Conservation (phyloP, 768 basidiomycete genomes). For the Hygrophorus pudorinus region DNA sequence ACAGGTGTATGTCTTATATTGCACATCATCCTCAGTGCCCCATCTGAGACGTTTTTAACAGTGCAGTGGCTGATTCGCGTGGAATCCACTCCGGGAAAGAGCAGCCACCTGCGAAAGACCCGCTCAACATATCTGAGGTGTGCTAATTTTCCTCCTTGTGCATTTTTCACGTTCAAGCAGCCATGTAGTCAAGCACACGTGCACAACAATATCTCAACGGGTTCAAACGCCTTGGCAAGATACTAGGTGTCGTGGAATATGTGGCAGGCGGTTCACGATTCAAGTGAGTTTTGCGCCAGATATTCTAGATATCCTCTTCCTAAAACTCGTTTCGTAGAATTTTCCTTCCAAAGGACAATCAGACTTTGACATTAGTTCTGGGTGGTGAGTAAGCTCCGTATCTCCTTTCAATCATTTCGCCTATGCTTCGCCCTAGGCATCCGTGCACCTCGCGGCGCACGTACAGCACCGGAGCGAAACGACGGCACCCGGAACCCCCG, state of each 20-base stretch:
- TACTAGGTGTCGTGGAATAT: slow-evolving; percentile 85
- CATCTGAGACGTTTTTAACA: slow-evolving; percentile 21
- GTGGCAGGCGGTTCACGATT: slow-evolving; percentile 92
- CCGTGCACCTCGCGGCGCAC: slow-evolving; percentile 68
- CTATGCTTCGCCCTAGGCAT: slow-evolving; percentile 44
- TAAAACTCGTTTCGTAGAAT: slow-evolving; percentile 37
- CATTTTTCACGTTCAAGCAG: slow-evolving; percentile 5
- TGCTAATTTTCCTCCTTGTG: background rate
- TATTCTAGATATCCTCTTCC: background rate
- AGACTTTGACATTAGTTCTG: slow-evolving; percentile 86
- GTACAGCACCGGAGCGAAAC: slow-evolving; percentile 70
- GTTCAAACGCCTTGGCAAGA: slow-evolving; percentile 82
- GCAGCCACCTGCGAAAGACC: slow-evolving; percentile 61
- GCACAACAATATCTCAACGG: slow-evolving; percentile 83
- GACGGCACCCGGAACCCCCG: slow-evolving; percentile 70
- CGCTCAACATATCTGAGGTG: slow-evolving; percentile 91
- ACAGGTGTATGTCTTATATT: slow-evolving; percentile 50
- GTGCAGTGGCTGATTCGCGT: slow-evolving; percentile 65
- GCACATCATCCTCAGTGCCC: background rate
- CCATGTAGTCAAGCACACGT: slow-evolving; percentile 47
- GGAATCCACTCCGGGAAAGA: slow-evolving; percentile 95
- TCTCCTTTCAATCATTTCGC: background rate
- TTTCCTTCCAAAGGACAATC: slow-evolving; percentile 83
- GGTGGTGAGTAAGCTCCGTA: slow-evolving; percentile 41
- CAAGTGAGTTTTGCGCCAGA: slow-evolving; percentile 45